phyloP scores from a whole-genome alignment of 2,329 filamentous ascomycete species.

The Botrytis cinerea region DNA sequence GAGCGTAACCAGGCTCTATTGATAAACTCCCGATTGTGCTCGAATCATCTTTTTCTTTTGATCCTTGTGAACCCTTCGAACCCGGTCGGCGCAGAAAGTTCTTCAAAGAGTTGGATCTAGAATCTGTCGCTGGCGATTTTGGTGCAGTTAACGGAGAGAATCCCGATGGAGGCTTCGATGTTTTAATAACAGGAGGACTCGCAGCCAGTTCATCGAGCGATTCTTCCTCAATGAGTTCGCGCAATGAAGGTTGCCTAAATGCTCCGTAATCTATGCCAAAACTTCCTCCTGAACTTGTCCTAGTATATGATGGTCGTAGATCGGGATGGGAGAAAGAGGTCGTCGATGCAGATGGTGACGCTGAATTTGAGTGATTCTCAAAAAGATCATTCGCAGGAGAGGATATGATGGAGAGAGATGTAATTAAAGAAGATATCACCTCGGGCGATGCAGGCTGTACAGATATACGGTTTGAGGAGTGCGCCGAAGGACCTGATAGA shows the following conservation, averaged over 20 bases:
- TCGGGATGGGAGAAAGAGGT: constrained; percentile 31
- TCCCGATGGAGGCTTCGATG: constrained; percentile 77
- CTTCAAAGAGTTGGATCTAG: constrained; percentile 50
- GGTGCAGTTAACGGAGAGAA: constrained; percentile 70
- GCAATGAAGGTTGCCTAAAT: constrained; percentile 55
- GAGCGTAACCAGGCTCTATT: constrained; percentile 57
- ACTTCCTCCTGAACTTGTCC: constrained; percentile 42
- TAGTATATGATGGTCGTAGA: constrained; percentile 23
- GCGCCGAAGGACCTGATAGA: constrained; percentile 36
- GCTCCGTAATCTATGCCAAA: constrained; percentile 76
- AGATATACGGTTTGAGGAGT: constrained; percentile 38
- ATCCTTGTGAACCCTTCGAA: constrained; percentile 57
- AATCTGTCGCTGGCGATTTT: constrained; percentile 49
- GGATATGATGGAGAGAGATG: constrained; percentile 67
- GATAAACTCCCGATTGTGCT: constrained; percentile 66
- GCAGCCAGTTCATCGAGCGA: constrained; percentile 62
- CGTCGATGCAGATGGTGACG: constrained; percentile 45
- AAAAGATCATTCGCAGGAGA: constrained; percentile 70
- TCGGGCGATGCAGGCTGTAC: constrained; percentile 54
- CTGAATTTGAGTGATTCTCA: constrained; percentile 49
- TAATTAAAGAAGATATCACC: constrained; percentile 70
- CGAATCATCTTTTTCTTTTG: constrained; percentile 55
- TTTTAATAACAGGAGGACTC: constrained; percentile 72
- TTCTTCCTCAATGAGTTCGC: constrained; percentile 51
- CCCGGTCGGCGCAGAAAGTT: constrained; percentile 64